Conservation (phyloP, 2,329 filamentous ascomycete genomes). For the Fusarium compactum region DNA sequence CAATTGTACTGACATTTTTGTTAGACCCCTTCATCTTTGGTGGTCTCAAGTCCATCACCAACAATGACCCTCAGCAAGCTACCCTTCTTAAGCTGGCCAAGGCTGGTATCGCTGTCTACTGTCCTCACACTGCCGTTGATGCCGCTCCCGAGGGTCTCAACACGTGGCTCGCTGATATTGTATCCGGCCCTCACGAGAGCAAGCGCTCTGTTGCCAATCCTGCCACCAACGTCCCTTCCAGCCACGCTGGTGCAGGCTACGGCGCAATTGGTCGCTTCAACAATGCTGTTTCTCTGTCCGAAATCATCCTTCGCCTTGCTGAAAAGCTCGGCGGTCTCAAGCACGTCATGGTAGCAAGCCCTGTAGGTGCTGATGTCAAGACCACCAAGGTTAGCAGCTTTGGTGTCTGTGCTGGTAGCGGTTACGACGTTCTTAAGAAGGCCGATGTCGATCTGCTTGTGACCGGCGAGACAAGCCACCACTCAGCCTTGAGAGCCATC, state of each 20-base stretch:
- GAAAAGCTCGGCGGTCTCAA: constrained; percentile 74
- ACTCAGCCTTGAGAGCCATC: constrained; percentile 87
- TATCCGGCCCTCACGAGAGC: constrained; percentile 67
- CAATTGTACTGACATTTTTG: background rate
- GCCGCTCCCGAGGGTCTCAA: constrained; percentile 87
- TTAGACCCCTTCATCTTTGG: constrained; percentile 96
- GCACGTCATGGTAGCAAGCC: constrained; percentile 63
- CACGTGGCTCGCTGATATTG: constrained; percentile 92
- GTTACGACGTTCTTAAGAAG: constrained; percentile 78
- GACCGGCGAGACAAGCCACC: constrained; percentile 93
- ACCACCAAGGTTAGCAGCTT: constrained; percentile 71
- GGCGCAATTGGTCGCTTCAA: constrained; percentile 62
- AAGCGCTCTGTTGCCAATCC: constrained; percentile 60
- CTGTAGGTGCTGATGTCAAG: constrained; percentile 60
- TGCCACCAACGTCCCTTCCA: constrained; percentile 57
- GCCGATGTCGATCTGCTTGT: constrained; percentile 83
- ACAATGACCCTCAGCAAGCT: constrained; percentile 86
- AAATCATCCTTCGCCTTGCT: constrained; percentile 68
- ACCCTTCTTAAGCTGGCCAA: constrained; percentile 85
- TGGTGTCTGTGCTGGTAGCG: constrained; percentile 91
- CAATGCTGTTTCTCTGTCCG: constrained; percentile 54
- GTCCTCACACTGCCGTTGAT: constrained; percentile 94
- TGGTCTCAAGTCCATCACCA: constrained; percentile 87
- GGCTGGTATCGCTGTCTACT: constrained; percentile 93
- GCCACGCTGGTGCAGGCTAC: constrained; percentile 64